Conservation (phyloP, 2,329 filamentous ascomycete genomes). For the Calonectria pseudoturangicola region DNA sequence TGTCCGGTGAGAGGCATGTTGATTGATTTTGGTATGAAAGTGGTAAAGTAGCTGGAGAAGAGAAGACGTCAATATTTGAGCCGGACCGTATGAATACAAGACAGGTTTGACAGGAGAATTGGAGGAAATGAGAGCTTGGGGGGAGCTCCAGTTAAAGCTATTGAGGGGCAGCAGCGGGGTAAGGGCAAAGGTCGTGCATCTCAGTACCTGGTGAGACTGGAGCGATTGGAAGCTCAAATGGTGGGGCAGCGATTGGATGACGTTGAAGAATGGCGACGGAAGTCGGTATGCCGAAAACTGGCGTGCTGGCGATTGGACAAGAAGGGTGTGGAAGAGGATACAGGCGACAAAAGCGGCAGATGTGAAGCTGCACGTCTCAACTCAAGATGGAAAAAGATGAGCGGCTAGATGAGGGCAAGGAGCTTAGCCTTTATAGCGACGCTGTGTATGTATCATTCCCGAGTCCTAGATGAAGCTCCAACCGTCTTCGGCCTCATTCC, state of each 20-base stretch:
- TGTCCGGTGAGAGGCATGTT: slow-evolving; percentile 81
- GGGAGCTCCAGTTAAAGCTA: slow-evolving; percentile 49
- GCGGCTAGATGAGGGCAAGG: neutral
- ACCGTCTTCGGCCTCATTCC: neutral
- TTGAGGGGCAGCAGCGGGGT: slow-evolving; percentile 55
- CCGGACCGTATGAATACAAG: slow-evolving; percentile 16
- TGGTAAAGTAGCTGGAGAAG: slow-evolving; percentile 28
- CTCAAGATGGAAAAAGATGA: slow-evolving; percentile 37
- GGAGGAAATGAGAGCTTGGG: slow-evolving; percentile 39
- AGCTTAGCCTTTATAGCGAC: slow-evolving; percentile 32
- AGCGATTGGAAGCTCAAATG: slow-evolving; percentile 43
- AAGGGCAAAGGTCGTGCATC: slow-evolving; percentile 29
- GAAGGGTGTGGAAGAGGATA: slow-evolving; percentile 19
- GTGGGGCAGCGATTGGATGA: slow-evolving; percentile 57
- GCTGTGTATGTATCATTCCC: neutral
- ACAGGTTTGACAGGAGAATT: slow-evolving; percentile 14
- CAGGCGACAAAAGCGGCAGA: slow-evolving; percentile 15
- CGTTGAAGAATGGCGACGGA: slow-evolving; percentile 47
- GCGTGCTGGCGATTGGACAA: slow-evolving; percentile 43
- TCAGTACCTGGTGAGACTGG: slow-evolving; percentile 40
- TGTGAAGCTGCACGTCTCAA: slow-evolving; percentile 31
- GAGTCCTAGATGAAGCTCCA: neutral
- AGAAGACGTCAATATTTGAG: slow-evolving; percentile 31
- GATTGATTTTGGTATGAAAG: slow-evolving; percentile 42
- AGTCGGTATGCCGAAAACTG: slow-evolving; percentile 14